A percentile compares a stretch with the other conserved stretches of the same genome.
These are phyloP conservation scores for Zizania latifolia DNA, from an alignment of 176 grass and related monocot genomes.

Conservation along the genomic window DNA sequence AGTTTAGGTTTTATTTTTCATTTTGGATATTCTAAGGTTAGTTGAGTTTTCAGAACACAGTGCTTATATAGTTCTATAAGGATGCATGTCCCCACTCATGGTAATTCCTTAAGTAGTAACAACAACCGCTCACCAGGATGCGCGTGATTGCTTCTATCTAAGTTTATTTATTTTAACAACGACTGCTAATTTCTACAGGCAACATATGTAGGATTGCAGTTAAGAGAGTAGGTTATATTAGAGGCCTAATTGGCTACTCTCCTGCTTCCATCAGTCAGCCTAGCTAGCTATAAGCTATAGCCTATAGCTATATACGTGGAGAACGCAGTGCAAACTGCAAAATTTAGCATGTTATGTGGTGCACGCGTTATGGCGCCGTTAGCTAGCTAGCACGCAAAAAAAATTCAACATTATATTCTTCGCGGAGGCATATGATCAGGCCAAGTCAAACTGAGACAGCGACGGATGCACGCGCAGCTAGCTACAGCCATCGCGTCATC, in stretches of 20 bases:
- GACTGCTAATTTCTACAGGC: background rate
- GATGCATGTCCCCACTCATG: no score
- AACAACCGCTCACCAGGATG: background rate
- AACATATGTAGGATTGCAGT: background rate
- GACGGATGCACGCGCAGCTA: slow-evolving; percentile 34
- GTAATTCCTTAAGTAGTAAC: no score
- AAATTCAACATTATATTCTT: slow-evolving; percentile 50
- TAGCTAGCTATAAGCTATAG: background rate
- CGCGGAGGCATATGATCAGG: background rate
- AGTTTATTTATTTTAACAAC: background rate
- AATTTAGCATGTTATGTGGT: slow-evolving; percentile 18
- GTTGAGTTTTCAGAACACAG: no score
- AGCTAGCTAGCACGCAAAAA: no score
- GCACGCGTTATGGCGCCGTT: background rate
- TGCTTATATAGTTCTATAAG: no score
- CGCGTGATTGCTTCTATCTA: background rate
- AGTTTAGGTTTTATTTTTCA: no score
- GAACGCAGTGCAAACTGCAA: background rate
- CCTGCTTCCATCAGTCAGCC: background rate
- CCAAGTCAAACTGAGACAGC: slow-evolving; percentile 34
- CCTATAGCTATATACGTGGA: slow-evolving; percentile 12
- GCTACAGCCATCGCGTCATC: slow-evolving; percentile 3
- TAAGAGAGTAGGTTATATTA: background rate
- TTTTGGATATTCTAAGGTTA: no score
- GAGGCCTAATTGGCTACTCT: background rate